phyloP scores from a whole-genome alignment of 83 land plant species.

The Picea abies region DNA sequence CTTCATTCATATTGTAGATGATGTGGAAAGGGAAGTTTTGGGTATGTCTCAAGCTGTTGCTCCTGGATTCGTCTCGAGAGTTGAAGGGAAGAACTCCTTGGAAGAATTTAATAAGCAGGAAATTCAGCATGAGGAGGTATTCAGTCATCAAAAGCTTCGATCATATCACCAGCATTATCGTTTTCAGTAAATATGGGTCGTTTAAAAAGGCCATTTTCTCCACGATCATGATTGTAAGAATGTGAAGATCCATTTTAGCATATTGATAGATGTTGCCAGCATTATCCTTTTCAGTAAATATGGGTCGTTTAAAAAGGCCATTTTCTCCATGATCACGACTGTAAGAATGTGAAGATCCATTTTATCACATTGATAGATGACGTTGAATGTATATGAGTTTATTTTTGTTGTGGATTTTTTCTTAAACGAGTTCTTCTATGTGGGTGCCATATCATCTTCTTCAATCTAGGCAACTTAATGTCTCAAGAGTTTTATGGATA shows the following conservation, averaged over 20 bases:
- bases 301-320: slow-evolving; percentile 17
- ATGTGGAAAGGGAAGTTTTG: slow-evolving; percentile 20
- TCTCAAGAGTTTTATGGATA: neutral
- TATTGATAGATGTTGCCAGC: too few relatives aligned
- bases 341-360: neutral
- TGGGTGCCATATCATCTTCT: neutral
- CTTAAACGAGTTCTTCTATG: neutral
- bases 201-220: too few relatives aligned
- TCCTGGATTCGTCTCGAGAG: neutral
- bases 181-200: too few relatives aligned
- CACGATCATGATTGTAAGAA: too few relatives aligned
- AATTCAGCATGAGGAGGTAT: neutral
- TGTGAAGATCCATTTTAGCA: too few relatives aligned
- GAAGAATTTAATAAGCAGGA: slow-evolving; percentile 8
- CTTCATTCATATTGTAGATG: slow-evolving; percentile 31
- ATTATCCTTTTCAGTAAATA: neutral
- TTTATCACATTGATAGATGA: too few relatives aligned
- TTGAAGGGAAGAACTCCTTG: neutral
- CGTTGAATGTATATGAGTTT: too few relatives aligned
- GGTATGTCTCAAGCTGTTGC: slow-evolving; percentile 7
- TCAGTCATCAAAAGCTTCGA: neutral
- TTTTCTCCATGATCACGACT: slow-evolving; percentile 19
- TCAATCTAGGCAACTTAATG: neutral
- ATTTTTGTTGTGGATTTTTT: neutral
- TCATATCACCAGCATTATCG: too few relatives aligned